phyloP scores from a whole-genome alignment of 2,329 filamentous ascomycete genomes.

The Cladophialophora yegresii region DNA sequence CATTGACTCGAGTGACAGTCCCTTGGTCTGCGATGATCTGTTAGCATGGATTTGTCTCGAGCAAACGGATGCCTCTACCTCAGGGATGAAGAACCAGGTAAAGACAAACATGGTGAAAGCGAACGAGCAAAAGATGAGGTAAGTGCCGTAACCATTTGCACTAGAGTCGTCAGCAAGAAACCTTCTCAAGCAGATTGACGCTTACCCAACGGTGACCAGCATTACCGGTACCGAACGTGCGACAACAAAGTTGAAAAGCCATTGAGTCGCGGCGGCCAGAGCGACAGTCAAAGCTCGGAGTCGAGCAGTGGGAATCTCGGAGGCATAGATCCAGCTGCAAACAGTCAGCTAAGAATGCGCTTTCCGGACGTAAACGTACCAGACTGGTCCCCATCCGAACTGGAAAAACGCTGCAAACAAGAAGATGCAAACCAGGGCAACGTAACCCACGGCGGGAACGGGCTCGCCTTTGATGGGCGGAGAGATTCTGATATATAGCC shows the following conservation, averaged over 20 bases:
- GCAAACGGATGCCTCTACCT: conserved; percentile 60
- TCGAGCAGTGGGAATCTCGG: conserved; percentile 68
- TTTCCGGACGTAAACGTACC: not conserved
- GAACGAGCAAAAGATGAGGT: conserved; percentile 68
- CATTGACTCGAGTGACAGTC: conserved; percentile 23
- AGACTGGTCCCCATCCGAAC: conserved; percentile 70
- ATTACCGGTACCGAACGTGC: conserved; percentile 54
- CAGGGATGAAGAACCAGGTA: conserved; percentile 67
- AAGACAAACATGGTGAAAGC: conserved; percentile 67
- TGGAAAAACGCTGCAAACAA: conserved; percentile 72
- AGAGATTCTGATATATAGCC: conserved; percentile 64
- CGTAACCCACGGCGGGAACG: conserved; percentile 67
- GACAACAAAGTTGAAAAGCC: conserved; percentile 74
- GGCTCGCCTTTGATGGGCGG: conserved; percentile 57
- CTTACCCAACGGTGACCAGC: conserved; percentile 57
- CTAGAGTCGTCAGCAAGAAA: conserved; percentile 7
- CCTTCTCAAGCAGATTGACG: not conserved
- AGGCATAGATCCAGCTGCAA: conserved; percentile 67
- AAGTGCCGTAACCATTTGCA: conserved; percentile 57
- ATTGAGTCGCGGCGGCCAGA: conserved; percentile 68
- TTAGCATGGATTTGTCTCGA: not conserved
- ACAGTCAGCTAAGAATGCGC: not conserved
- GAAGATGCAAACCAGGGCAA: conserved; percentile 71
- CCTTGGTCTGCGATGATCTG: not conserved
- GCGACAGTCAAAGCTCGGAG: conserved; percentile 68